phyloP scores from a whole-genome alignment of 345 rosid species.

The Lumnitzera littorea region DNA sequence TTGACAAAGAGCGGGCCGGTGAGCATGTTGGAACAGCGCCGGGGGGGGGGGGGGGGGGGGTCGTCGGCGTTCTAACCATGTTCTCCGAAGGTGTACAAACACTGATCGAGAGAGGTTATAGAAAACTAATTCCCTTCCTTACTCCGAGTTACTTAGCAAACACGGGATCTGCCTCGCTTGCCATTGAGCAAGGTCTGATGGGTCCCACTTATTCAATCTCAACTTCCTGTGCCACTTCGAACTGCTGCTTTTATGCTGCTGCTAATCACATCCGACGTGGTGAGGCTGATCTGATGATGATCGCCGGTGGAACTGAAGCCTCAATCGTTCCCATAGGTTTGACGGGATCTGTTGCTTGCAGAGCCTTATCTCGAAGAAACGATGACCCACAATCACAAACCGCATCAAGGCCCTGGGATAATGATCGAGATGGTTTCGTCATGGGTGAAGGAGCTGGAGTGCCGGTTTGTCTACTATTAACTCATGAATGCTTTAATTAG shows the following conservation, averaged over 20 bases:
- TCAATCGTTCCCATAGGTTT: constrained; percentile 91
- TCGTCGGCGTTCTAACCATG: constrained; percentile 61
- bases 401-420: constrained; percentile 99
- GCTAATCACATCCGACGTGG: constrained; percentile 98
- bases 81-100: constrained; percentile 82
- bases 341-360: constrained; percentile 96
- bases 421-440: constrained; percentile 86
- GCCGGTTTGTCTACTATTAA: constrained; percentile 41
- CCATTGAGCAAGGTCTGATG: constrained; percentile 92
- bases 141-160: constrained; percentile 92
- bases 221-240: constrained; percentile 96
- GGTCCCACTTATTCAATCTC: constrained; percentile 99
- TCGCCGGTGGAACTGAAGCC: constrained; percentile 99
- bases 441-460: constrained; percentile 99
- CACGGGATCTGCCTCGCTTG: constrained; percentile 94
- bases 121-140: constrained; percentile 84
- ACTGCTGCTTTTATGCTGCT: constrained; percentile 95
- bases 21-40: constrained; percentile 72
- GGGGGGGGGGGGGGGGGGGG: constrained; percentile 89
- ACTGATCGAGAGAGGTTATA: constrained; percentile 76
- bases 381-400: constrained; percentile 95
- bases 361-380: constrained; percentile 96
- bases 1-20: constrained; percentile 69
- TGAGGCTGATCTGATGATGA: constrained; percentile 96
- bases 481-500: too few species aligned